phyloP scores from a whole-genome alignment of 495 filamentous ascomycete species.

The Podospora didyma region DNA sequence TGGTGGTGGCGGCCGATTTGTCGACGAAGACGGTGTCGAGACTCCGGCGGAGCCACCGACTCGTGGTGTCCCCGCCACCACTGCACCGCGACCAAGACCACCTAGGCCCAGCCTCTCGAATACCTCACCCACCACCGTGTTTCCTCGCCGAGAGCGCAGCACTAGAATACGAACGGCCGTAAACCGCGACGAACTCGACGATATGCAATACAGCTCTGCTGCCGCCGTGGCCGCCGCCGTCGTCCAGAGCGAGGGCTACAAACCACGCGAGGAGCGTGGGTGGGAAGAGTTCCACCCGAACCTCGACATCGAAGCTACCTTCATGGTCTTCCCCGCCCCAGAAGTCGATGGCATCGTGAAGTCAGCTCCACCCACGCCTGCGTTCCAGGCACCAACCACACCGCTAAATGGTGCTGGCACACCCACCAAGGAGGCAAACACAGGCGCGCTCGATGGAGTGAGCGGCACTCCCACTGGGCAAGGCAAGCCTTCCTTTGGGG shows the following conservation, averaged over 20 bases:
- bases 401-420: slow-evolving; percentile 32
- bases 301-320: slow-evolving; percentile 75
- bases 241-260: slow-evolving; percentile 89
- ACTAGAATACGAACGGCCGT: slow-evolving; percentile 48
- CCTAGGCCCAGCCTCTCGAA: slow-evolving; percentile 29
- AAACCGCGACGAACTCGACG: slow-evolving; percentile 42
- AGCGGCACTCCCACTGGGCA: slow-evolving; percentile 24
- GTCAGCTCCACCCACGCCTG: slow-evolving; percentile 41
- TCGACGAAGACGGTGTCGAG: slow-evolving; percentile 59
- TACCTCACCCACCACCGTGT: slow-evolving; percentile 35
- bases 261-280: slow-evolving; percentile 90
- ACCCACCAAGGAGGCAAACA: slow-evolving; percentile 32
- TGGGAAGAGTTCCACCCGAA: slow-evolving; percentile 98
- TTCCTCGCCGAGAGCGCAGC: slow-evolving; percentile 48
- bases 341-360: slow-evolving; percentile 71
- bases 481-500: slow-evolving; percentile 23
- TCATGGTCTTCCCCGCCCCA: slow-evolving; percentile 74
- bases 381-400: slow-evolving; percentile 18
- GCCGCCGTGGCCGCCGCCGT: slow-evolving; percentile 80
- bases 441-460: slow-evolving; percentile 1
- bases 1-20: slow-evolving; percentile 73
- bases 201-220: slow-evolving; percentile 67
- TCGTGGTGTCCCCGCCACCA: slow-evolving; percentile 19
- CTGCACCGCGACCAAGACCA: slow-evolving; percentile 31
- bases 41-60: slow-evolving; percentile 32